Percentiles rank a stretch among this genome's conserved stretches.
These are phyloP conservation scores for Debaryomyces sp. DNA, from an alignment of 1,139 yeast genomes.

Conservation along the genomic window DNA sequence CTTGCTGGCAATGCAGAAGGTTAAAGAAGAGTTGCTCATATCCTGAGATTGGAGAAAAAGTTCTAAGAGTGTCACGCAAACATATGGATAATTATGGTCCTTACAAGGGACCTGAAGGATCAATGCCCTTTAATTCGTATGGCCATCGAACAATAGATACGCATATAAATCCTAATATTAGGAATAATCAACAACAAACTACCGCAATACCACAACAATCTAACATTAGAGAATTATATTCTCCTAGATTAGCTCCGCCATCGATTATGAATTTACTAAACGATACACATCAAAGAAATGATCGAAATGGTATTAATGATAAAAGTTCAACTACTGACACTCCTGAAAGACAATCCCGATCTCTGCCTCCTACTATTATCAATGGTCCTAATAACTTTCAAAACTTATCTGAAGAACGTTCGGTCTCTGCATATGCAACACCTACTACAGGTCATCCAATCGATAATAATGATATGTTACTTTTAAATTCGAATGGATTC, in stretches of 20 bases:
- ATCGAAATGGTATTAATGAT: not conserved
- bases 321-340: not conserved
- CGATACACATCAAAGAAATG: conserved; percentile 11
- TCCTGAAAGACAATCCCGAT: not conserved
- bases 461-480: conserved; percentile 12
- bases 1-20: conserved; percentile 50
- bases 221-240: not conserved
- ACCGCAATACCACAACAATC: not conserved
- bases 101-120: not conserved
- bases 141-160: not conserved
- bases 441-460: not conserved
- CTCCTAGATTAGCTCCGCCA: conserved; percentile 14
- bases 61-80: conserved; percentile 28
- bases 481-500: conserved; percentile 10
- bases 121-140: not conserved
- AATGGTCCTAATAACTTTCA: not conserved
- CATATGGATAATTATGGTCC: conserved; percentile 1
- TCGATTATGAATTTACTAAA: conserved; percentile 23
- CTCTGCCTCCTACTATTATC: not conserved
- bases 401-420: not conserved
- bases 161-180: not conserved
- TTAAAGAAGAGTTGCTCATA: conserved; percentile 37
- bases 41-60: conserved; percentile 38
- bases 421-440: not conserved
- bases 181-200: not conserved